Conservation (phyloP, 2,329 filamentous ascomycete genomes). For the Botrytis porri region DNA sequence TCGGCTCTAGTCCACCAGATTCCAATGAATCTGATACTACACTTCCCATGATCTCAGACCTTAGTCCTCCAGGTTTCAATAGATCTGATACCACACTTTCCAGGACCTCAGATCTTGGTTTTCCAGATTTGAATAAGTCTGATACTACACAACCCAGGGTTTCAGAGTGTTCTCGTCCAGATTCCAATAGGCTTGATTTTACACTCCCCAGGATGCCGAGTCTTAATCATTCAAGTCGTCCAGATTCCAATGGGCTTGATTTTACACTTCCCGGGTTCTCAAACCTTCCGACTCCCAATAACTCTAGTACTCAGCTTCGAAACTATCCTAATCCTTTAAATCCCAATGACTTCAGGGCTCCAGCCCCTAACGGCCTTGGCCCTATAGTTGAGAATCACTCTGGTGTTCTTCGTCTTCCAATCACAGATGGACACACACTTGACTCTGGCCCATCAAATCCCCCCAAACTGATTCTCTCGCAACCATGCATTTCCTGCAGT, state of each 20-base stretch:
- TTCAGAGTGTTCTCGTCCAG: rapidly evolving
- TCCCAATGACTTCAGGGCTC: background rate
- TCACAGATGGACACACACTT: background rate
- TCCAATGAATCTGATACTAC: background rate
- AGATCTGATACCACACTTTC: background rate
- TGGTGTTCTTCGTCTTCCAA: background rate
- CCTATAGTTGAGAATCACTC: background rate
- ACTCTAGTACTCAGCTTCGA: background rate
- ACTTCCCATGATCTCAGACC: background rate
- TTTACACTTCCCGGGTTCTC: background rate
- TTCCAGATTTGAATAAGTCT: rapidly evolving
- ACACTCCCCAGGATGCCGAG: background rate
- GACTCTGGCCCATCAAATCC: no score
- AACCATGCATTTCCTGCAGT: background rate
- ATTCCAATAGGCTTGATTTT: background rate
- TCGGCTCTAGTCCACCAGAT: no score
- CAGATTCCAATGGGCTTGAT: background rate
- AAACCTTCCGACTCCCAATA: no score
- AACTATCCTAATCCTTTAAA: background rate
- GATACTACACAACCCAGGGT: no score
- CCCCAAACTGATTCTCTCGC: background rate
- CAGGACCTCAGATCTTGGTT: no score
- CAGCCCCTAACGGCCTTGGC: background rate
- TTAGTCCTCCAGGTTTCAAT: background rate
- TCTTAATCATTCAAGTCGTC: rapidly evolving